A percentile compares a stretch with the other conserved stretches of the same genome.
These are phyloP conservation scores for Rhizophora apiculata DNA, from an alignment of 345 rosid species.

Conservation along the genomic window DNA sequence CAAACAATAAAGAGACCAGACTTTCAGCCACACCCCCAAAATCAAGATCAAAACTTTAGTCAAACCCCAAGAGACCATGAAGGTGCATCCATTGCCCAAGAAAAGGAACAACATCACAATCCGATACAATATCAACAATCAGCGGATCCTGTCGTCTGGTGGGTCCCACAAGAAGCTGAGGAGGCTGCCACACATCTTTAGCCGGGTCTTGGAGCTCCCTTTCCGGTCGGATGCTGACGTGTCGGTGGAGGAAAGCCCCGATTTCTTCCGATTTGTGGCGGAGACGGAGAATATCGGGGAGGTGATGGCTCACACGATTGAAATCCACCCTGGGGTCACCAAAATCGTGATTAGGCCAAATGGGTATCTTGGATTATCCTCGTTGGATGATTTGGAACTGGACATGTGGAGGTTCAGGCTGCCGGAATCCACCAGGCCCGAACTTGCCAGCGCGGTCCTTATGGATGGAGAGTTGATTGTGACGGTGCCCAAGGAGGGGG, in stretches of 20 bases:
- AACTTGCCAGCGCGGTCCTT: slow-evolving; percentile 80
- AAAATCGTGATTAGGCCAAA: slow-evolving; percentile 80
- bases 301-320: slow-evolving; percentile 71
- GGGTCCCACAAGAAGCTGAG: slow-evolving; percentile 77
- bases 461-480: slow-evolving; percentile 74
- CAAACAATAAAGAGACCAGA: neutral
- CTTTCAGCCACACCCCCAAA: neutral
- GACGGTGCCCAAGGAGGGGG: slow-evolving; percentile 76
- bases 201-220: slow-evolving; percentile 87
- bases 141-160: slow-evolving; percentile 24
- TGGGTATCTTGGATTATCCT: slow-evolving; percentile 53
- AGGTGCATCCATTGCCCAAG: slow-evolving; percentile 73
- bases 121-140: slow-evolving; percentile 35
- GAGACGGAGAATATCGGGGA: slow-evolving; percentile 65
- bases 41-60: neutral
- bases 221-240: slow-evolving; percentile 89
- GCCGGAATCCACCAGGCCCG: slow-evolving; percentile 84
- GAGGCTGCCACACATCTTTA: slow-evolving; percentile 85
- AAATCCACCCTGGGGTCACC: slow-evolving; percentile 86
- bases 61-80: slow-evolving; percentile 32
- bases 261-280: slow-evolving; percentile 77
- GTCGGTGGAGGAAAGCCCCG: slow-evolving; percentile 63
- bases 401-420: slow-evolving; percentile 94
- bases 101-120: slow-evolving; percentile 60
- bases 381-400: slow-evolving; percentile 69